Evolutionary conservation across 2,329 filamentous ascomycete genomes (phyloP).

Genomic region (Aulographum hederae): DNA sequence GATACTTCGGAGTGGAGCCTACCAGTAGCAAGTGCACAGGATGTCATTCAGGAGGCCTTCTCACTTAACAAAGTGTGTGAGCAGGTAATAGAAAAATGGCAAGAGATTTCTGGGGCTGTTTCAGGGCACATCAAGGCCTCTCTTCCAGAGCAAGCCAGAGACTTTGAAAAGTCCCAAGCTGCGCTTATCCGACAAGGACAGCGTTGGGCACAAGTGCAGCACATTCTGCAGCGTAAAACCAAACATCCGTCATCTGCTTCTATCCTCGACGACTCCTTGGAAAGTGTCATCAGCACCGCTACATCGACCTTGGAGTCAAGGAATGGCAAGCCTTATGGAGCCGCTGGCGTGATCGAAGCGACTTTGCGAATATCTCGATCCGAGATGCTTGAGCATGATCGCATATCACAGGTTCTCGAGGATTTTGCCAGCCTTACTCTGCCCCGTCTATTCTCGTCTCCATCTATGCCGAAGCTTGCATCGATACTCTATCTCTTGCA

Average conservation of each 20-base stretch:
- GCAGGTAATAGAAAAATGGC: conserved; percentile 42
- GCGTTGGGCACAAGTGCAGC: conserved; percentile 45
- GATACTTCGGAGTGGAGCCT: conserved; percentile 33
- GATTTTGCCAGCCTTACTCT: no score
- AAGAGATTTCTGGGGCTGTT: conserved; percentile 40
- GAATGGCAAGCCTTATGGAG: conserved; percentile 50
- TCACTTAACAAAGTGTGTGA: conserved; percentile 23
- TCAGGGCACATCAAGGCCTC: conserved; percentile 52
- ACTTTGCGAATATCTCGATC: conserved; percentile 2
- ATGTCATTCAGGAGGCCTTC: conserved; percentile 22
- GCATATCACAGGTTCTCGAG: no score
- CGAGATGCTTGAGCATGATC: no score
- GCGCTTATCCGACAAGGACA: conserved; percentile 45
- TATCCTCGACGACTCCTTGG: no score
- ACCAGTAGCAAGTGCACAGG: conserved; percentile 18
- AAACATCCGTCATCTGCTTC: no score
- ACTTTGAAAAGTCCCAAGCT: conserved; percentile 55
- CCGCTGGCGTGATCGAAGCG: conserved; percentile 37
- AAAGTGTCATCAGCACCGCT: no score
- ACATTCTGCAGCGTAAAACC: no score
- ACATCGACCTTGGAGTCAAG: no score
- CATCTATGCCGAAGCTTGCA: conserved; percentile 48
- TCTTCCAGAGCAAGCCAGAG: conserved; percentile 64
- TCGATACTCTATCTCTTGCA: conserved; percentile 39
- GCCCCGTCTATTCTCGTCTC: conserved; percentile 42